Conservation (phyloP, 1,284 basidiomycete species). For the Gymnopus androsaceus region DNA sequence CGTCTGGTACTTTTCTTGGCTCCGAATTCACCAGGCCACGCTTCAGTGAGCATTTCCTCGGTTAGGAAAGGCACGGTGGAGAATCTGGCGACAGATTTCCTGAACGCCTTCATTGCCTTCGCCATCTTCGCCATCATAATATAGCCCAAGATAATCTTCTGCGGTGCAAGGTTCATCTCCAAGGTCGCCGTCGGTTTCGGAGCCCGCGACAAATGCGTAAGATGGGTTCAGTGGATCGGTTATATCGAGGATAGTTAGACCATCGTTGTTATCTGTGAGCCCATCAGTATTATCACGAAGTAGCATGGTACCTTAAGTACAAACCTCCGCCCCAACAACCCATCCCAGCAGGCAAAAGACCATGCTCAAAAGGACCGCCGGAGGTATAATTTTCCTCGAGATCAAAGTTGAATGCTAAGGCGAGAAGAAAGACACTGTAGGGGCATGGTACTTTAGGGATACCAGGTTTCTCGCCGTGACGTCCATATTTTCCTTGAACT, state of each 20-base stretch:
- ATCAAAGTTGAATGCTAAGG: conserved; percentile 1
- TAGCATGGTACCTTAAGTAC: conserved; percentile 10
- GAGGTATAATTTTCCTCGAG: not conserved
- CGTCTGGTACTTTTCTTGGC: not conserved
- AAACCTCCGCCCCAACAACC: conserved; percentile 26
- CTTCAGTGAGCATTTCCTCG: conserved; percentile 27
- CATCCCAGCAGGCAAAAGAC: not conserved
- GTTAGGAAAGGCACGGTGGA: conserved; percentile 22
- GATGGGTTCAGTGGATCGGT: conserved; percentile 35
- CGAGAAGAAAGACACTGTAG: not conserved
- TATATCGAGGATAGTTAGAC: conserved; percentile 43
- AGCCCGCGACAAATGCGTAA: conserved; percentile 32
- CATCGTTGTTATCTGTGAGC: conserved; percentile 41
- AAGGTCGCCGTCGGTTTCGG: not conserved
- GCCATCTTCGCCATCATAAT: conserved; percentile 24
- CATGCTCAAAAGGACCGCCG: not conserved
- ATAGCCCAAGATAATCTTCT: conserved; percentile 29
- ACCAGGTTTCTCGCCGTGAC: not conserved
- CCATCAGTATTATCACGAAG: not conserved
- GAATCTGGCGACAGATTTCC: conserved; percentile 17
- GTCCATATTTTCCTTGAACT: conserved; percentile 24
- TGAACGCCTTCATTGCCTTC: conserved; percentile 3
- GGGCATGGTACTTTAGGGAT: not conserved
- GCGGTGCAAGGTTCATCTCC: conserved; percentile 19
- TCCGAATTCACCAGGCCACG: conserved; percentile 30